Base-by-base conservation (phyloP, 495 filamentous ascomycete genomes). In the Penicillium roqueforti region DNA sequence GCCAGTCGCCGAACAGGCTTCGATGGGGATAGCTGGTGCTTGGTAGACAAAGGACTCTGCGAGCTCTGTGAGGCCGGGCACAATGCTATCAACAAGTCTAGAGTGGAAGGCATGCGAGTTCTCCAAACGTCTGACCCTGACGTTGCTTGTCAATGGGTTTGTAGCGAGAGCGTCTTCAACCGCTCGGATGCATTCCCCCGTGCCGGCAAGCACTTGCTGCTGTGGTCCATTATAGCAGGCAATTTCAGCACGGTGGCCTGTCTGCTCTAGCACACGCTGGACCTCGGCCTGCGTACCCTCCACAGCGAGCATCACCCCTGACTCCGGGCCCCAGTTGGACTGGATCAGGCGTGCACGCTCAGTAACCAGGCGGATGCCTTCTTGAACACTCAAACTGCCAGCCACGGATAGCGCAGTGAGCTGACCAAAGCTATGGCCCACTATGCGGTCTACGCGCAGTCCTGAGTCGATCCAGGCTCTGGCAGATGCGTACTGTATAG, bases 381-480 rank as follows among this genome's bases (percentile, higher is more conserved):
- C 76, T 0, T 26, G 1, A 0, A 81, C 61, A 0, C 61, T 59
- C 0, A 84, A 29, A 0, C 43, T 49, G 0, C 67, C 71, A 14
- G 74, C 61, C 9, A 84, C 59, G 16, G 58, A 69, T 1, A 83
- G 46, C 0, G 78, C 79, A 10, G 76, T 76, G 0, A 83, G 60
- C 57, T 83, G 63, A 4, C 81, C 81, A 53, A 84, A 76, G 47
- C 74, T 78, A 51, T 83, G 81, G 0, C 80, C 81, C 20, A 84
- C 39, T 1, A 81, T 26, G 0, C 59, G 48, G 2, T 49, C 58
- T 0, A 72, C 58, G 14, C 62, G 20, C 7, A 83, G 51, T 1
- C 80, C 78, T 18, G 58, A 69, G 23, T 77, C 77, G 0, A 83
- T 67, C 80, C 81, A 84, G 5, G 58, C 45, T 47, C 54, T 68